phyloP scores from a whole-genome alignment of 2,329 filamentous ascomycete species.

The Fusarium marasasianum region DNA sequence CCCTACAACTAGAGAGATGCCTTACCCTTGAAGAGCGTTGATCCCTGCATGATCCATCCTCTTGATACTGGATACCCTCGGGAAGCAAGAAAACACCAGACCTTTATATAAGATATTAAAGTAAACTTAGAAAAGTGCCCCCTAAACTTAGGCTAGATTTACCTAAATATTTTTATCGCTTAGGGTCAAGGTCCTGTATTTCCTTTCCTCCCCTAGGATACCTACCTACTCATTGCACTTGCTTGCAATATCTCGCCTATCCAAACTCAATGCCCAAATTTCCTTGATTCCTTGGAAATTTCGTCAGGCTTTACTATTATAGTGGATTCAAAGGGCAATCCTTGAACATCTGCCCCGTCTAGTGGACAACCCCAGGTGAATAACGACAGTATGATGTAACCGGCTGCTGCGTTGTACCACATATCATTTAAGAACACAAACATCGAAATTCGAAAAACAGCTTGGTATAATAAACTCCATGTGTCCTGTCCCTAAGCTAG shows the following conservation, averaged over 20 bases:
- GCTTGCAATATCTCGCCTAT: background rate
- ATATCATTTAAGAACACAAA: background rate
- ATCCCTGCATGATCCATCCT: conserved; percentile 4
- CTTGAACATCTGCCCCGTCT: background rate
- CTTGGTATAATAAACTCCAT: conserved; percentile 20
- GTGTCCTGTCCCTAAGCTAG: background rate
- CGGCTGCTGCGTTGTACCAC: background rate
- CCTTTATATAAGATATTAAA: no score
- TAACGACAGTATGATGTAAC: conserved; percentile 25
- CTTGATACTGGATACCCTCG: background rate
- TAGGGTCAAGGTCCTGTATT: no score
- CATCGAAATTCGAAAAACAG: background rate
- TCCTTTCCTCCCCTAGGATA: background rate
- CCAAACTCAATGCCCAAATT: background rate
- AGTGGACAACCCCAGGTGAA: background rate
- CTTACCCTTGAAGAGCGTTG: background rate
- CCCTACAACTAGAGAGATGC: background rate
- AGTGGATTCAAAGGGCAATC: conserved; percentile 11
- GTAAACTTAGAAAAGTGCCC: no score
- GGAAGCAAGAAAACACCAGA: no score
- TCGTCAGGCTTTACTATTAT: conserved; percentile 2
- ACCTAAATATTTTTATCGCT: no score
- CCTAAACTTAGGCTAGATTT: no score
- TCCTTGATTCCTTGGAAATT: background rate
- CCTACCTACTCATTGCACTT: background rate